Percentiles rank a stretch among this genome's conserved stretches.
Evolutionary conservation across 2,329 filamentous ascomycete genomes (phyloP).

Genomic region (Arthrinium puccinioides): DNA sequence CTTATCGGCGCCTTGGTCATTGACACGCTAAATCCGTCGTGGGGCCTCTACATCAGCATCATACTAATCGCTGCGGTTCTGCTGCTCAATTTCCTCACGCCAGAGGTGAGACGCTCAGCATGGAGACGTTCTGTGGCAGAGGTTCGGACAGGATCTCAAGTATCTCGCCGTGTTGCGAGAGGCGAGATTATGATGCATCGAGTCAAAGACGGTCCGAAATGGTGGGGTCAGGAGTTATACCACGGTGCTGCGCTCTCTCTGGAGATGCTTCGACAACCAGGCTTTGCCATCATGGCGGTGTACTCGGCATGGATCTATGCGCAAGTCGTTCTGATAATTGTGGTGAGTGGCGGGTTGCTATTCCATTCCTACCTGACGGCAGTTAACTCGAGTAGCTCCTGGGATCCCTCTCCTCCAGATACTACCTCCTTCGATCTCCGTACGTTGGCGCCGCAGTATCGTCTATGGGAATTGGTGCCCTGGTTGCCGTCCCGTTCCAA

Average conservation of each 20-base stretch:
- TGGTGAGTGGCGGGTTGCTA: conserved; percentile 26
- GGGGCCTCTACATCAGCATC: conserved; percentile 71
- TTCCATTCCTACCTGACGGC: not conserved
- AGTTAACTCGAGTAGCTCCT: conserved; percentile 37
- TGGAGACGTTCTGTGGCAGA: conserved; percentile 63
- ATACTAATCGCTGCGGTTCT: conserved; percentile 58
- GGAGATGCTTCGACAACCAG: conserved; percentile 67
- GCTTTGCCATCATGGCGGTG: conserved; percentile 64
- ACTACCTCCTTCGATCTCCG: conserved; percentile 57
- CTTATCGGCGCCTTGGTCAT: conserved; percentile 65
- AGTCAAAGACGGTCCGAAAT: conserved; percentile 61
- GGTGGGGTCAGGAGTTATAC: conserved; percentile 71
- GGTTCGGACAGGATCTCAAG: conserved; percentile 44
- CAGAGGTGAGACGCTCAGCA: conserved; percentile 63
- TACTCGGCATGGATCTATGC: conserved; percentile 76
- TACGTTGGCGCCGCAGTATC: conserved; percentile 61
- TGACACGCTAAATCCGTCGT: conserved; percentile 54
- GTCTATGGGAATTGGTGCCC: conserved; percentile 59
- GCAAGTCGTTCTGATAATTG: conserved; percentile 65
- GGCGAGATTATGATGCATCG: conserved; percentile 75
- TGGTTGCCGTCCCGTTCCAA: conserved; percentile 65
- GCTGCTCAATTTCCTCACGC: conserved; percentile 62
- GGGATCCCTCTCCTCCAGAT: conserved; percentile 62
- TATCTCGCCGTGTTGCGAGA: conserved; percentile 54
- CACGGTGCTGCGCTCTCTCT: conserved; percentile 60